Evolutionary conservation across 148 eudicot genomes (phyloP).

Genomic region (Beta vulgaris): DNA sequence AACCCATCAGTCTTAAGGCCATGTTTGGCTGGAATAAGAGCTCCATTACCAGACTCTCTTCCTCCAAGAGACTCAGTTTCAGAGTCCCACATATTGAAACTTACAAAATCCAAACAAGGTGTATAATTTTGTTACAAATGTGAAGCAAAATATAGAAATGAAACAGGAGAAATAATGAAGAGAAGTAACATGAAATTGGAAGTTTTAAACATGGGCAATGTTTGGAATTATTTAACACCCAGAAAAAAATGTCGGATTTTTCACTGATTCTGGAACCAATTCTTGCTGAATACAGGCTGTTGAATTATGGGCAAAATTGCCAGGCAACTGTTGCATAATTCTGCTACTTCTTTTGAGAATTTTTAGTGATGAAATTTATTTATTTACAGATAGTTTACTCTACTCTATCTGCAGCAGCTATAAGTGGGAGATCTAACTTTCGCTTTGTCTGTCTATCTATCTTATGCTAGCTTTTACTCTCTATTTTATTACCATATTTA

Average conservation of each 20-base stretch:
- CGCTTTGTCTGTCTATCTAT: slow-evolving; percentile 19
- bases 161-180: slow-evolving; percentile 27
- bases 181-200: slow-evolving; percentile 10
- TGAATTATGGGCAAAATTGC: slow-evolving; percentile 20
- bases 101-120: not conserved
- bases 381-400: not conserved
- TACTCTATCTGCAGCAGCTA: slow-evolving; percentile 13
- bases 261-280: slow-evolving; percentile 3
- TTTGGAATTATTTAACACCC: slow-evolving; percentile 46
- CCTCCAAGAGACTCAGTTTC: slow-evolving; percentile 63
- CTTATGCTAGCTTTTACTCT: not conserved
- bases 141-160: slow-evolving; percentile 6
- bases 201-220: slow-evolving; percentile 50
- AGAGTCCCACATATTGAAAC: slow-evolving; percentile 78
- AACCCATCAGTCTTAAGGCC: slow-evolving; percentile 82
- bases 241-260: slow-evolving; percentile 27
- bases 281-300: slow-evolving; percentile 25
- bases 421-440: slow-evolving; percentile 30
- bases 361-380: not conserved
- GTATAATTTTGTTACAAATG: not conserved
- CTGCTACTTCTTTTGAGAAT: not conserved
- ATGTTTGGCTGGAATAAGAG: slow-evolving; percentile 49
- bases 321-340: not conserved
- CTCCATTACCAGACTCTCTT: slow-evolving; percentile 65
- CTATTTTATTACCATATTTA: not conserved